Conservation (phyloP, 2,329 filamentous ascomycete species). For the Ciborinia camelliae region DNA sequence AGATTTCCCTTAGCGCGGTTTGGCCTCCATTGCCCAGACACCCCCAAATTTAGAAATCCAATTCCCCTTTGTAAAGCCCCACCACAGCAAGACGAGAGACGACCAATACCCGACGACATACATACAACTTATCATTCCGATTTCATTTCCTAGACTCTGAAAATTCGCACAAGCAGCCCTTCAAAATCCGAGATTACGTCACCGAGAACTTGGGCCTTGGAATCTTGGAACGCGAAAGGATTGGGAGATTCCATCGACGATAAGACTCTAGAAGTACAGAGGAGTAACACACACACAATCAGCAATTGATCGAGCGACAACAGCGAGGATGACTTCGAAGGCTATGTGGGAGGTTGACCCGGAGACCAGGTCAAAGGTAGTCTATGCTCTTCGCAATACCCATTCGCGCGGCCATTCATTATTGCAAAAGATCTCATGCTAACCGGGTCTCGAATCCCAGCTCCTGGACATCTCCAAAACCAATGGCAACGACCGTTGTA, state of each 20-base stretch:
- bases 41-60: slow-evolving; percentile 10
- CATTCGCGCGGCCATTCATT: not conserved
- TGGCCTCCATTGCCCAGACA: not conserved
- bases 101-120: slow-evolving; percentile 1
- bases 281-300: not conserved
- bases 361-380: slow-evolving; percentile 90
- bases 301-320: not conserved
- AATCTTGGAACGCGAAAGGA: not conserved
- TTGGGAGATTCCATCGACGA: not conserved
- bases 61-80: slow-evolving; percentile 14
- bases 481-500: slow-evolving; percentile 84
- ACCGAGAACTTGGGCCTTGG: not conserved
- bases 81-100: not conserved
- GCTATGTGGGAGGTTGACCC: slow-evolving; percentile 98
- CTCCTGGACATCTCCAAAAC: slow-evolving; percentile 88
- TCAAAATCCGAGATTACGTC: not conserved
- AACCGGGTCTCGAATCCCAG: slow-evolving; percentile 45
- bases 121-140: not conserved
- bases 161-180: not conserved
- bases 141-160: not conserved
- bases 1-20: slow-evolving; percentile 12
- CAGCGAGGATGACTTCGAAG: slow-evolving; percentile 56
- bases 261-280: not conserved
- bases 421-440: slow-evolving; percentile 22
- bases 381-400: slow-evolving; percentile 23